These are phyloP conservation scores for Epicoccum nigrum DNA, from an alignment of 2,329 filamentous ascomycete genomes.

Conservation along the genomic window DNA sequence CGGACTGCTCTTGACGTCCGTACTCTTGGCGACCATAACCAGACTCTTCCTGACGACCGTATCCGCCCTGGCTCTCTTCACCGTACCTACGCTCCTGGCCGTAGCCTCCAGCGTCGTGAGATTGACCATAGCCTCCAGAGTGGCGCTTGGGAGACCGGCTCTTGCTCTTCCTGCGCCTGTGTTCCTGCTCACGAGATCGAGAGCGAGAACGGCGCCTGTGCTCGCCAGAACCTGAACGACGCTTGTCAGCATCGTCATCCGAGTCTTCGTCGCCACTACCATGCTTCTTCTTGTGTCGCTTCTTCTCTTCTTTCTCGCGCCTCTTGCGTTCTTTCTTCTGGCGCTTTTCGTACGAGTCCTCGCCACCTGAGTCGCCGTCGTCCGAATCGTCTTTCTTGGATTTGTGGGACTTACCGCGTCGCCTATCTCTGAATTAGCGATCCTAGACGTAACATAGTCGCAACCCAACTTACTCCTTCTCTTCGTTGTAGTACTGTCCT, in stretches of 20 bases:
- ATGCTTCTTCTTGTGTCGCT: constrained; percentile 47
- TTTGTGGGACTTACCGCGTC: constrained; percentile 43
- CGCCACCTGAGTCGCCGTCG: constrained; percentile 45
- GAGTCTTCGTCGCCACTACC: constrained; percentile 39
- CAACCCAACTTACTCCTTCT: constrained; percentile 45
- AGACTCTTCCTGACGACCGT: constrained; percentile 3
- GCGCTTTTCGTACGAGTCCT: constrained; percentile 30
- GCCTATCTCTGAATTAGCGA: constrained; percentile 31
- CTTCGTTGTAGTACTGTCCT: constrained; percentile 50
- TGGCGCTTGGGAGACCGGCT: constrained; percentile 26
- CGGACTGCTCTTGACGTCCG: constrained; percentile 2
- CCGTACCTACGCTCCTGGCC: constrained; percentile 31
- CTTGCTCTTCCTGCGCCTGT: constrained; percentile 24
- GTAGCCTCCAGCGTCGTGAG: constrained; percentile 18
- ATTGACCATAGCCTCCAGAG: constrained; percentile 24
- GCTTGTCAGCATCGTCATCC: constrained; percentile 34
- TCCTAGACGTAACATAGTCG: background rate
- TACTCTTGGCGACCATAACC: constrained; percentile 6
- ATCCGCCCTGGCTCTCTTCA: constrained; percentile 19
- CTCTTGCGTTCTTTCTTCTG: constrained; percentile 21
- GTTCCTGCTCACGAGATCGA: constrained; percentile 16
- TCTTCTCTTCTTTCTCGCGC: constrained; percentile 45
- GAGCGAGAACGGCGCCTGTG: constrained; percentile 18
- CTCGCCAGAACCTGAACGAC: constrained; percentile 28
- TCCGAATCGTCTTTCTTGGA: constrained; percentile 48